Evolutionary conservation across 129 eudicot genomes (phyloP).

Genomic region (Helichrysum umbraculigerum): DNA sequence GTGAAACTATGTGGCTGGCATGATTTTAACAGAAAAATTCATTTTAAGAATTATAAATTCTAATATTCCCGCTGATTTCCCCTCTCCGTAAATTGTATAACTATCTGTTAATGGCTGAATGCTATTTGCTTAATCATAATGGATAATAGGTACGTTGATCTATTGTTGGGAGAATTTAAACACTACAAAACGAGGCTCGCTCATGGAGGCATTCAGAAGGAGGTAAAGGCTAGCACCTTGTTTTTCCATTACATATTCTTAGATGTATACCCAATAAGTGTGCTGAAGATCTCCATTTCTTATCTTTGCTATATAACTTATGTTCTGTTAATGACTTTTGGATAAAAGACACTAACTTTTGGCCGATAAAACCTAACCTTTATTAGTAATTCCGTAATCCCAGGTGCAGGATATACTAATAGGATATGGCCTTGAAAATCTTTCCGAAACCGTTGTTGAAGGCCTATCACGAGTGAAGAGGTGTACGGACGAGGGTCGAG

Average conservation of each 20-base stretch:
- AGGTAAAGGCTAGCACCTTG: conserved; percentile 45
- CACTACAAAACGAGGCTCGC: conserved; percentile 87
- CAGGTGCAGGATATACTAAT: conserved; percentile 83
- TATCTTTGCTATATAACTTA: conserved; percentile 2
- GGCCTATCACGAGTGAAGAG: conserved; percentile 91
- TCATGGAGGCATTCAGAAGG: conserved; percentile 81
- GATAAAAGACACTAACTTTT: conserved; percentile 9
- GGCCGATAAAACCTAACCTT: conserved; percentile 13
- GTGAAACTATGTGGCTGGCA: neutral
- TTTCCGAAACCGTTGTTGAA: conserved; percentile 82
- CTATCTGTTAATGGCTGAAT: conserved; percentile 10
- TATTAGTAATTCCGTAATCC: conserved; percentile 10
- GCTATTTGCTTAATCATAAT: neutral
- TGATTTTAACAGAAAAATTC: neutral
- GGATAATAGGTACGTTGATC: conserved; percentile 76
- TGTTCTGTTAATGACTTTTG: neutral
- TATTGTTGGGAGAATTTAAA: conserved; percentile 93
- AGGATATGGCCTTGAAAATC: conserved; percentile 80
- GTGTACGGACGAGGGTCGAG: conserved; percentile 96
- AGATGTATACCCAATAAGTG: neutral
- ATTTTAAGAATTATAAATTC: neutral
- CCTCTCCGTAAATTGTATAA: neutral
- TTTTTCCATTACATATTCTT: conserved; percentile 11
- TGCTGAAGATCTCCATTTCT: conserved; percentile 7
- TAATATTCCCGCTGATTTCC: conserved; percentile 14